phyloP scores from a whole-genome alignment of 1,284 basidiomycete species.

The Irpex rosettiformis region DNA sequence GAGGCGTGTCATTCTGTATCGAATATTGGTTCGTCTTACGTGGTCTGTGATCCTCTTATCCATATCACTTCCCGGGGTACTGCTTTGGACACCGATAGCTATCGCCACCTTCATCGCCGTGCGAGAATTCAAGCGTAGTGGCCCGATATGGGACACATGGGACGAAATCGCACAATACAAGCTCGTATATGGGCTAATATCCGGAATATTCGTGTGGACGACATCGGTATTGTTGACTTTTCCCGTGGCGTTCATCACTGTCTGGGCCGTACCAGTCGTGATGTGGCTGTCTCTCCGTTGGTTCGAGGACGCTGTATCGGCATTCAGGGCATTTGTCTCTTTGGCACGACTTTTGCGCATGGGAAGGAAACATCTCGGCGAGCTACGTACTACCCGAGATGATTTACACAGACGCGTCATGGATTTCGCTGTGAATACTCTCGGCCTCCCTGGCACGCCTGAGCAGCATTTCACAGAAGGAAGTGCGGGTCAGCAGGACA shows the following conservation, averaged over 20 bases:
- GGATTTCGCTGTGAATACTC: slow-evolving; percentile 54
- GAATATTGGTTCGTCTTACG: slow-evolving; percentile 60
- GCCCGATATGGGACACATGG: slow-evolving; percentile 78
- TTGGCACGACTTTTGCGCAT: slow-evolving; percentile 62
- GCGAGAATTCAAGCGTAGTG: slow-evolving; percentile 69
- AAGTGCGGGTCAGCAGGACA: slow-evolving; percentile 52
- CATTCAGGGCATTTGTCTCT: slow-evolving; percentile 66
- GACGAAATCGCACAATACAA: slow-evolving; percentile 90
- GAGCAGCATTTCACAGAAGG: slow-evolving; percentile 52
- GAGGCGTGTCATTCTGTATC: slow-evolving; percentile 51
- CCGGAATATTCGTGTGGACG: slow-evolving; percentile 66
- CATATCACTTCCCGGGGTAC: slow-evolving; percentile 76
- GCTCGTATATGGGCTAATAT: slow-evolving; percentile 74
- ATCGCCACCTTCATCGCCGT: slow-evolving; percentile 61
- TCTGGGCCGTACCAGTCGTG: slow-evolving; percentile 57
- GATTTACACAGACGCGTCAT: slow-evolving; percentile 61
- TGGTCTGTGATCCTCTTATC: slow-evolving; percentile 64
- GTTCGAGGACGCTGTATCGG: slow-evolving; percentile 79
- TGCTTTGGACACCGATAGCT: slow-evolving; percentile 79
- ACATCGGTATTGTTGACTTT: slow-evolving; percentile 52
- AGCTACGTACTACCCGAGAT: slow-evolving; percentile 49
- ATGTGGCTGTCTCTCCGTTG: slow-evolving; percentile 89
- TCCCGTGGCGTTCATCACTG: slow-evolving; percentile 53
- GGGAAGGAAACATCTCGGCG: slow-evolving; percentile 51
- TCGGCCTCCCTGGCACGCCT: slow-evolving; percentile 66